Evolutionary conservation across 2,329 filamentous ascomycete genomes (phyloP).

Genomic region (Rhexocercosporidium sp.): DNA sequence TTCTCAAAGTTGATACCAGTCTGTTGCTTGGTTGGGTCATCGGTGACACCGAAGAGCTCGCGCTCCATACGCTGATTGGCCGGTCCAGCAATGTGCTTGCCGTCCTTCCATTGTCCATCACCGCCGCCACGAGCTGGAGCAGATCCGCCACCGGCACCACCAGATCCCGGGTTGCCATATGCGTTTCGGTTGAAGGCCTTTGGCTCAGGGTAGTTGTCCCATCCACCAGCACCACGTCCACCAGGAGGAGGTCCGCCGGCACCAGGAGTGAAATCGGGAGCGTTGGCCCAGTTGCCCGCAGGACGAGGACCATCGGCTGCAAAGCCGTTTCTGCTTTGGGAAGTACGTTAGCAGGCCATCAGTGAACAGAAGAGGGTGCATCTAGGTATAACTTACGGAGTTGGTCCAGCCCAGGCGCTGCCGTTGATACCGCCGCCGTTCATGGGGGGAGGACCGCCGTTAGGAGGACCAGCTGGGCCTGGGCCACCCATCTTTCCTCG

Average conservation of each 20-base stretch:
- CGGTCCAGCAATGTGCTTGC: conserved; percentile 93
- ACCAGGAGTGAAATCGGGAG: conserved; percentile 46
- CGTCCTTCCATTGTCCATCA: conserved; percentile 95
- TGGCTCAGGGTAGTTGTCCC: conserved; percentile 37
- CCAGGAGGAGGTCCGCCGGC: conserved; percentile 31
- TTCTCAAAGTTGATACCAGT: conserved; percentile 99
- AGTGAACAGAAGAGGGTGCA: conserved; percentile 4
- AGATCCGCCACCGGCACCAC: conserved; percentile 48
- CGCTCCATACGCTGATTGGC: conserved; percentile 89
- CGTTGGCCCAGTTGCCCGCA: conserved; percentile 42
- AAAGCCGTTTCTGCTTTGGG: conserved; percentile 53
- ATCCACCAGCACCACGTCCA: conserved; percentile 43
- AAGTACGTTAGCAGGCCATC: conserved; percentile 36
- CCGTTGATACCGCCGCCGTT: conserved; percentile 61
- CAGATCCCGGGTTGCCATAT: conserved; percentile 51
- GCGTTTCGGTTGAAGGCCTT: conserved; percentile 58
- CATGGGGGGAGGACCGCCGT: conserved; percentile 33
- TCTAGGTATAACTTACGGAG: conserved; percentile 54
- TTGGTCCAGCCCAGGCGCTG: conserved; percentile 60
- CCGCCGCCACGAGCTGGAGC: conserved; percentile 77
- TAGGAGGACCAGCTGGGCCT: conserved; percentile 29
- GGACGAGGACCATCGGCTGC: conserved; percentile 44
- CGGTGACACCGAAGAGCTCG: conserved; percentile 88
- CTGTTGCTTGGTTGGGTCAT: conserved; percentile 94
- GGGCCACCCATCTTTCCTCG: conserved; percentile 59